Evolutionary conservation across 2,329 filamentous ascomycete species (phyloP).

Genomic region (Chrysosporium keratinophilum): DNA sequence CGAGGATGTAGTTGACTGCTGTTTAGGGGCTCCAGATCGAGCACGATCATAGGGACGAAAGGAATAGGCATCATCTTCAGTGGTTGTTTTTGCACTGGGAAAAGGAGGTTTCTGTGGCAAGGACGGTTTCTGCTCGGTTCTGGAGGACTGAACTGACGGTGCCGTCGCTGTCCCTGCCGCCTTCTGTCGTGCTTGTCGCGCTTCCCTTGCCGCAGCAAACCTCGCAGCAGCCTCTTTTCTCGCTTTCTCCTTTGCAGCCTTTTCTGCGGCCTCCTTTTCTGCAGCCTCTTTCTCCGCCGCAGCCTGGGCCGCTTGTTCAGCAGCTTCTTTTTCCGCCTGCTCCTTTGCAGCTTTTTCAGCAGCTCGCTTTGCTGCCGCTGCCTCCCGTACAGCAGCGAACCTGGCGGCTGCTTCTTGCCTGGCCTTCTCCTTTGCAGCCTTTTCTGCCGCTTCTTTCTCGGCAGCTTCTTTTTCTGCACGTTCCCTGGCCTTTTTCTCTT

Average conservation of each 20-base stretch:
- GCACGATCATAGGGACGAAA: constrained; percentile 68
- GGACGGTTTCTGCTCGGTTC: constrained; percentile 26
- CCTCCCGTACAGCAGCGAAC: constrained; percentile 27
- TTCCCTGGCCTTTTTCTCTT: constrained; percentile 30
- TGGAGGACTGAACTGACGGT: constrained; percentile 19
- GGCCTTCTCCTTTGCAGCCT: constrained; percentile 18
- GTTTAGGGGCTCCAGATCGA: constrained; percentile 34
- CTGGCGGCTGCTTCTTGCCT: constrained; percentile 18
- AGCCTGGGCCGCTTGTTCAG: constrained; percentile 24
- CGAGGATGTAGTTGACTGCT: constrained; percentile 54
- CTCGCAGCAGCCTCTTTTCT: constrained; percentile 13
- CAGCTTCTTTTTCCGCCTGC: constrained; percentile 20
- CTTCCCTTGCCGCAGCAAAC: not conserved
- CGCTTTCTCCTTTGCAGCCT: constrained; percentile 23
- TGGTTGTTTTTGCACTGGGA: constrained; percentile 35
- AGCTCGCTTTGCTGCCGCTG: constrained; percentile 26
- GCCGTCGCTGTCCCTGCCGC: not conserved
- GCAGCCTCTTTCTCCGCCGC: constrained; percentile 27
- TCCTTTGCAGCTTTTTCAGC: constrained; percentile 30
- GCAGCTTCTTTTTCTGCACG: constrained; percentile 20
- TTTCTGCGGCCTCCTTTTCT: constrained; percentile 31
- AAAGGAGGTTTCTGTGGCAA: constrained; percentile 15
- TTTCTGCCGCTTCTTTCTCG: constrained; percentile 20
- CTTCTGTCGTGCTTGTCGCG: not conserved
- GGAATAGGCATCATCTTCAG: constrained; percentile 57